phyloP scores from a whole-genome alignment of 208 protist species.

The Sergeia podlipaevii region DNA sequence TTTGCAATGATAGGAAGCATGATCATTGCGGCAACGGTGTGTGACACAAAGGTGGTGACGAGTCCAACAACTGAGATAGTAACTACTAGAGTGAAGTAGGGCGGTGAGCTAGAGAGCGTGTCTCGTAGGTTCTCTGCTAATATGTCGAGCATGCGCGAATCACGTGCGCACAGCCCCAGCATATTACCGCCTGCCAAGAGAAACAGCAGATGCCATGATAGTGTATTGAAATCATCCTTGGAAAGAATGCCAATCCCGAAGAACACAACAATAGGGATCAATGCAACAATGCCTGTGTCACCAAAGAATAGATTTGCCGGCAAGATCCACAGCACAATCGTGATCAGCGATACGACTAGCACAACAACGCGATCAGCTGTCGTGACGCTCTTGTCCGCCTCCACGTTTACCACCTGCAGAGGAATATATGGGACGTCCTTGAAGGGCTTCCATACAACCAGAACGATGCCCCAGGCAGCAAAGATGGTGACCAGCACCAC shows the following conservation, averaged over 20 bases:
- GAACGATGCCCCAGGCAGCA: constrained; percentile 64
- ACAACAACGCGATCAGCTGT: constrained; percentile 57
- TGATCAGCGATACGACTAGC: constrained; percentile 66
- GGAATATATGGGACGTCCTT: constrained; percentile 80
- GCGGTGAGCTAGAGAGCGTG: constrained; percentile 42
- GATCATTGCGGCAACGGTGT: constrained; percentile 93
- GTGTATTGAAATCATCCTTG: constrained; percentile 91
- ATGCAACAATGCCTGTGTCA: constrained; percentile 89
- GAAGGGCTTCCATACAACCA: constrained; percentile 89
- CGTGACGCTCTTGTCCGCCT: constrained; percentile 39
- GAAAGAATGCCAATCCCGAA: constrained; percentile 90
- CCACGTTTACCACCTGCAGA: constrained; percentile 75
- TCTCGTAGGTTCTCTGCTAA: constrained; percentile 62
- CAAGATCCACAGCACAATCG: constrained; percentile 82
- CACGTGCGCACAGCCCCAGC: constrained; percentile 85
- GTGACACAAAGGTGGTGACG: constrained; percentile 90
- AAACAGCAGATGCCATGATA: constrained; percentile 94
- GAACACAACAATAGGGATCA: constrained; percentile 92
- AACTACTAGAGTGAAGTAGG: constrained; percentile 64
- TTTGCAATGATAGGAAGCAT: constrained; percentile 90
- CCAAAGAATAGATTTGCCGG: constrained; percentile 82
- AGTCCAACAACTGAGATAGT: constrained; percentile 62
- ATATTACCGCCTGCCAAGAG: constrained; percentile 92
- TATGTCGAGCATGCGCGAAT: constrained; percentile 86
- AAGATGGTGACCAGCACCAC: constrained; percentile 67